Percentiles rank a stretch among this genome's conserved stretches.
These are phyloP conservation scores for Tetrahymena thermophila DNA, from an alignment of 73 alveolate genomes.

Conservation along the genomic window DNA sequence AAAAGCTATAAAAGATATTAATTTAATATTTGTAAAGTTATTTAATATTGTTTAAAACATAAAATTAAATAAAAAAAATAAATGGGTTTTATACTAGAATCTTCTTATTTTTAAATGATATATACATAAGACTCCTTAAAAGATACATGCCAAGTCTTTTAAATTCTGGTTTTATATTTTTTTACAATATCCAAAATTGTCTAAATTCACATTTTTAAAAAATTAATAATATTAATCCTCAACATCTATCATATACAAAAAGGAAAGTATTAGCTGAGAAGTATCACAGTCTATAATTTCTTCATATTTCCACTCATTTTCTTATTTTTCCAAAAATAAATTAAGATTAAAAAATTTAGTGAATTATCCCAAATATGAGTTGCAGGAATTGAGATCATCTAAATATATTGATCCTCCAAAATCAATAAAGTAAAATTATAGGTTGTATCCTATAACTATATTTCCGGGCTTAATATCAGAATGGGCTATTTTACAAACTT, in stretches of 20 bases:
- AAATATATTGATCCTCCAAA: background rate
- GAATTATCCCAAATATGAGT: background rate
- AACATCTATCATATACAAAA: background rate
- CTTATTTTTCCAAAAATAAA: background rate
- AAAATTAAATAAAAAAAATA: too few species aligned
- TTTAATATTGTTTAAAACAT: too few species aligned
- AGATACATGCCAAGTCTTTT: too few species aligned
- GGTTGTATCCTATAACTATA: background rate
- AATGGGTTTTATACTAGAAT: too few species aligned
- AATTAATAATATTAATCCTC: background rate
- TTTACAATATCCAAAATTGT: background rate
- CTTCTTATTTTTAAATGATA: too few species aligned
- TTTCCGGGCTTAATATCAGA: background rate
- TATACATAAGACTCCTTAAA: too few species aligned
- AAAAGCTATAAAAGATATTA: too few species aligned
- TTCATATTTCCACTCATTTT: background rate
- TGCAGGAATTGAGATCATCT: background rate
- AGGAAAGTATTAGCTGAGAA: background rate
- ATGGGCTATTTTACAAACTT: background rate
- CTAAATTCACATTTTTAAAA: background rate
- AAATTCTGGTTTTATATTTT: background rate
- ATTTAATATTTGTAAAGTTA: too few species aligned
- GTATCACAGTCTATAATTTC: background rate
- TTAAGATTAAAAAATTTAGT: background rate
- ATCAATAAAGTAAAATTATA: background rate